Conservation (phyloP, 2,329 filamentous ascomycete genomes). For the Fusarium sp. region DNA sequence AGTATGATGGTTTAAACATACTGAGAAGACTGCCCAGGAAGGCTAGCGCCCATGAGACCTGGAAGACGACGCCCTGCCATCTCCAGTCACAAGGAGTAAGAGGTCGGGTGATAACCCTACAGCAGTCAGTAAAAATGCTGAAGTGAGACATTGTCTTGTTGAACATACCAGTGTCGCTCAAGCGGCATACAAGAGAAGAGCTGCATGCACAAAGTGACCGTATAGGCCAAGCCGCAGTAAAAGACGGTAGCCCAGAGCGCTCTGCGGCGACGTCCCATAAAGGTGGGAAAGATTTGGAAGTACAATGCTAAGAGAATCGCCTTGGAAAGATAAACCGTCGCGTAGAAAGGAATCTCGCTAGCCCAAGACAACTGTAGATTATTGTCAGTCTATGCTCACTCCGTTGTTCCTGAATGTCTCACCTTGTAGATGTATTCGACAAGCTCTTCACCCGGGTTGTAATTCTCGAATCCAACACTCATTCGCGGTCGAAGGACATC, state of each 20-base stretch:
- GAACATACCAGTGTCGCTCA: slow-evolving; percentile 28
- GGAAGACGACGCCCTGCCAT: slow-evolving; percentile 29
- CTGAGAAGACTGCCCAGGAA: slow-evolving; percentile 29
- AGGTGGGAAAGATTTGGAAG: slow-evolving; percentile 21
- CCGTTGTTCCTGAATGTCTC: rapidly evolving
- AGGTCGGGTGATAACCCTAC: slow-evolving; percentile 18
- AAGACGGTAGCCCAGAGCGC: slow-evolving; percentile 13
- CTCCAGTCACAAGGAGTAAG: slow-evolving; percentile 17
- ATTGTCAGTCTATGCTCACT: background rate
- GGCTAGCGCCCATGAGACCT: slow-evolving; percentile 27
- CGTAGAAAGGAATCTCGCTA: slow-evolving; percentile 33
- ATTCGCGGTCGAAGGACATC: slow-evolving; percentile 28
- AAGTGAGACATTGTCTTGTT: background rate
- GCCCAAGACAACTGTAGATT: slow-evolving; percentile 28
- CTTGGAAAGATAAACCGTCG: slow-evolving; percentile 29
- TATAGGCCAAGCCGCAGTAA: slow-evolving; percentile 22
- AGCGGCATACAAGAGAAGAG: slow-evolving; percentile 34
- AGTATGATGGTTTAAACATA: background rate
- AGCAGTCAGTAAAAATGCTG: background rate
- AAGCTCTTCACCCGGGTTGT: slow-evolving; percentile 4
- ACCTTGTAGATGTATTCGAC: slow-evolving; percentile 37
- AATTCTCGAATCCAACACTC: slow-evolving; percentile 26
- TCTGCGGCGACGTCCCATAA: slow-evolving; percentile 28
- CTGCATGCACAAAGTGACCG: slow-evolving; percentile 16
- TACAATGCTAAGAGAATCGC: slow-evolving; percentile 23